Base-by-base conservation (phyloP, 805 yeast genomes). In the Saturnispora bothae region DNA sequence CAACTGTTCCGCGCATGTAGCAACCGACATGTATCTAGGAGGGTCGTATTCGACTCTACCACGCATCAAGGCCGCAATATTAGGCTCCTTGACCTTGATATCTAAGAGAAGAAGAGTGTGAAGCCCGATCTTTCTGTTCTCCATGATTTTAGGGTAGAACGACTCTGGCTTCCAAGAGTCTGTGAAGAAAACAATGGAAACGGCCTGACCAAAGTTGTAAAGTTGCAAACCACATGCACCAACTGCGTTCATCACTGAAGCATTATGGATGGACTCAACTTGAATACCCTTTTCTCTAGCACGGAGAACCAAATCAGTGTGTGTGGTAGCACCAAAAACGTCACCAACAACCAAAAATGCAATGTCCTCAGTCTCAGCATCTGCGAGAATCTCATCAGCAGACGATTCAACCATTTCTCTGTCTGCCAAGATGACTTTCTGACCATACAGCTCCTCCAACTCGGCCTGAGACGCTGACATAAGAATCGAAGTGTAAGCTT, bases 321-420 rank as follows among this genome's bases (percentile, higher is more conserved):
- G 98, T 1, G 98, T 89, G 4, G 98, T 89, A 23, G 98, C 98
- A 25, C 98, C 98, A 54, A 85, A 89, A 25, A 89, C 95, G 58
- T 89, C 98, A 26, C 98, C 98, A 20, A 89, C 98, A 16, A 92
- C 98, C 46, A 92, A 67, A 49, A 89, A 86, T 0, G 96, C 97
- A 56, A 89, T 71, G 55, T 92, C 96, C 39, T 81, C 89, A 17
- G 61, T 66, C 23, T 81, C 73, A 1, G 94, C 96, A 43, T 74
- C 77, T 16, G 65, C 80, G 45, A 89, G 65, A 43, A 89, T 92
- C 28, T 71, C 69, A 51, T 88, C 97, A 20, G 92, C 77, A 6
- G 89, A 94, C 39, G 79, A 68, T 55, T 89, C 98, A 17, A 89
- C 98, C 48, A 89, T 66, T 54, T 92, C 97, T 61, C 98, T 72